phyloP scores from a whole-genome alignment of 1,139 yeast species.

The Nakaseomyces uthaithaninus region DNA sequence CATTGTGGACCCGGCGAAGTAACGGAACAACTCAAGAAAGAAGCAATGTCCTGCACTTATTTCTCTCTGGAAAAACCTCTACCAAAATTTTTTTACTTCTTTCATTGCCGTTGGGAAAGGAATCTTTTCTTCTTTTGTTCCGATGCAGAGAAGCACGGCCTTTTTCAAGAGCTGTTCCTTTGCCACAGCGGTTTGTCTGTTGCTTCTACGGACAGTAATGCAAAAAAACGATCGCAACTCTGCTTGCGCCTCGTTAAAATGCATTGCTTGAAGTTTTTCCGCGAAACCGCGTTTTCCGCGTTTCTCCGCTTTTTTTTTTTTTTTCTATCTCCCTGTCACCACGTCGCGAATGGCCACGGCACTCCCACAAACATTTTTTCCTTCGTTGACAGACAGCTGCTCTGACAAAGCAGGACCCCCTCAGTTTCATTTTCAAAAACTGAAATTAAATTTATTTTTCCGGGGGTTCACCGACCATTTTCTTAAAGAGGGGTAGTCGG shows the following conservation, averaged over 20 bases:
- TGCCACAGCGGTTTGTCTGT: too few species aligned
- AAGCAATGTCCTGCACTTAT: constrained; percentile 1
- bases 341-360: not conserved
- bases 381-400: not conserved
- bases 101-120: not conserved
- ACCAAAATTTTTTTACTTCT: not conserved
- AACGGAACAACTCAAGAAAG: not conserved
- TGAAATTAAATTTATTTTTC: too few species aligned
- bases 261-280: too few species aligned
- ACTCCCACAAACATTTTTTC: not conserved
- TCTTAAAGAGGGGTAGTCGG: too few species aligned
- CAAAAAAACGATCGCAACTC: too few species aligned
- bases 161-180: too few species aligned
- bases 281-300: not conserved
- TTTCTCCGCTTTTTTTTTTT: not conserved
- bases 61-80: not conserved
- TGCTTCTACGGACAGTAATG: too few species aligned
- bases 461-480: too few species aligned
- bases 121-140: too few species aligned
- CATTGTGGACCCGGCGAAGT: not conserved
- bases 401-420: not conserved
- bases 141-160: too few species aligned
- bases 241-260: too few species aligned
- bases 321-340: not conserved
- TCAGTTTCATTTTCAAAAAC: too few species aligned